Percentiles rank a stretch among this genome's conserved stretches.
phyloP scores from a whole-genome alignment of 2,329 filamentous ascomycete species.

The Cladosporium sp. region DNA sequence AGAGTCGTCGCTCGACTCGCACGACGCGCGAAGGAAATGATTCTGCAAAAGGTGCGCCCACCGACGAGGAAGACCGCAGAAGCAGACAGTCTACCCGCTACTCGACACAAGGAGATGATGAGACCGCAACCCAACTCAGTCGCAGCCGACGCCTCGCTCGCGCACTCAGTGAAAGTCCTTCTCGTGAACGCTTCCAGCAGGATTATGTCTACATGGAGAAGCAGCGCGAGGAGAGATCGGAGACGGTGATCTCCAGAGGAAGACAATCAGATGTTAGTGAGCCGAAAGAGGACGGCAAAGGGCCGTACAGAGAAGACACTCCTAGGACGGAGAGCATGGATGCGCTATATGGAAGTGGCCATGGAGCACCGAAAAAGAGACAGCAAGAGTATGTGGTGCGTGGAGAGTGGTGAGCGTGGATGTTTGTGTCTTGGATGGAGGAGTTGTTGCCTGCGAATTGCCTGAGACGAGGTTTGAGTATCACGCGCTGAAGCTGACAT shows the following conservation, averaged over 20 bases:
- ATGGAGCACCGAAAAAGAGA: neutral
- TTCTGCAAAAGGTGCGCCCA: neutral
- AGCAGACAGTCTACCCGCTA: neutral
- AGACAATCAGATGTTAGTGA: neutral
- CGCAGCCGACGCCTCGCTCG: conserved; percentile 14
- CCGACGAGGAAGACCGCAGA: conserved; percentile 4
- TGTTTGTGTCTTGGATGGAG: neutral
- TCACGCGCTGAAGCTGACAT: neutral
- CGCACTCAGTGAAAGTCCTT: conserved; percentile 28
- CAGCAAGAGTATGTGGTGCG: conserved; percentile 1
- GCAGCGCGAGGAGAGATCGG: conserved; percentile 2
- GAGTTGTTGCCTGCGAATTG: neutral
- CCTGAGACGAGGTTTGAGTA: neutral
- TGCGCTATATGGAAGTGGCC: conserved; percentile 11
- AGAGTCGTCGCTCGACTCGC: neutral
- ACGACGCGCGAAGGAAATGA: neutral
- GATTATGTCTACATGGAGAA: neutral
- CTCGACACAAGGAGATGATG: conserved; percentile 7
- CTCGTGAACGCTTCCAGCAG: conserved; percentile 19
- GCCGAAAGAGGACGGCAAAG: conserved; percentile 15
- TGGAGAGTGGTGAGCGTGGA: neutral
- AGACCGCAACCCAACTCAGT: conserved; percentile 13
- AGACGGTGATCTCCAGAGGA: neutral
- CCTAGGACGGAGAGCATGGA: conserved; percentile 16
- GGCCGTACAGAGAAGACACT: conserved; percentile 19